Conservation (phyloP, 371 early-diverging fungal genomes). For the Dichotomocladium elegans region DNA sequence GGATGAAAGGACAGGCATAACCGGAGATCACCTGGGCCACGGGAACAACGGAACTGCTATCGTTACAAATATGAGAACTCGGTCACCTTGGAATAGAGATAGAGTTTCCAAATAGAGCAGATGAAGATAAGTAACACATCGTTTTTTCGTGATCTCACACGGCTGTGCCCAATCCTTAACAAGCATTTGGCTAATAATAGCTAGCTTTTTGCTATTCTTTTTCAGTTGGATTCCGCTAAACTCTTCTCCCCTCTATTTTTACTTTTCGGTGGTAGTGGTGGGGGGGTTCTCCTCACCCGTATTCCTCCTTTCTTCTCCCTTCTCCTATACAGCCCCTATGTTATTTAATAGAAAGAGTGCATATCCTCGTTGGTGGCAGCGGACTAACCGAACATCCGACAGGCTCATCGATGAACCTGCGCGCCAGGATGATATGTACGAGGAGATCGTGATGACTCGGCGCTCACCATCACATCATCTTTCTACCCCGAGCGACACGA, state of each 20-base stretch:
- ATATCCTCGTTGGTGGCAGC: background rate
- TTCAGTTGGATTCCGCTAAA: background rate
- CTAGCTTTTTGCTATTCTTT: too few species aligned
- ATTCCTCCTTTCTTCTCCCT: background rate
- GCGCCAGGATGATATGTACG: constrained; percentile 11
- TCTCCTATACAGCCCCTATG: background rate
- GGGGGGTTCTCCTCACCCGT: background rate
- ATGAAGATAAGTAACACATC: too few species aligned
- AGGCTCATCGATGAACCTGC: background rate
- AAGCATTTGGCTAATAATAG: too few species aligned
- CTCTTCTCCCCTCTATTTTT: background rate
- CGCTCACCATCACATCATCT: background rate
- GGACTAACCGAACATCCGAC: background rate
- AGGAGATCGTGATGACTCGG: constrained; percentile 11
- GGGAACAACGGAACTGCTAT: too few species aligned
- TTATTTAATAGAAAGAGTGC: background rate
- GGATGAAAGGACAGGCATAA: too few species aligned
- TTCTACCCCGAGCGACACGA: background rate
- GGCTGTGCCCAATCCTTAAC: too few species aligned
- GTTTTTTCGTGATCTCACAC: too few species aligned
- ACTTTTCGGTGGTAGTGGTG: background rate
- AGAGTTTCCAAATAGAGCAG: too few species aligned
- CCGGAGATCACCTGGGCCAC: too few species aligned
- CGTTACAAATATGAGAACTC: too few species aligned
- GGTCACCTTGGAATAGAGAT: too few species aligned